Evolutionary conservation across 2,329 filamentous ascomycete genomes (phyloP).

Genomic region (Apiospora aurea): DNA sequence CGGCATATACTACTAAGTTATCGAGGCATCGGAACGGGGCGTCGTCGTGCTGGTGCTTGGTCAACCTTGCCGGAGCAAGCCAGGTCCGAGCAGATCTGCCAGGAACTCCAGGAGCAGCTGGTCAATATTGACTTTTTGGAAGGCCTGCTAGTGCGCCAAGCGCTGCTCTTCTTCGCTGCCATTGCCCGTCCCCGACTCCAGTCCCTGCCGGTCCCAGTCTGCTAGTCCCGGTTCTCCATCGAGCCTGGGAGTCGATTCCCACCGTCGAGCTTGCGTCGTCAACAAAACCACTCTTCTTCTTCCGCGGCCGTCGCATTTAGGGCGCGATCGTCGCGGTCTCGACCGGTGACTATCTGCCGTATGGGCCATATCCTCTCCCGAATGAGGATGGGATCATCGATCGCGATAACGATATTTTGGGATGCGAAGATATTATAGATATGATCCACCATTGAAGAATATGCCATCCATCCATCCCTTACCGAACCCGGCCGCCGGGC

Average conservation of each 20-base stretch:
- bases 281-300: neutral
- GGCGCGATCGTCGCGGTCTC: slow-evolving; percentile 15
- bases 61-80: neutral
- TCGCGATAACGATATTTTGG: slow-evolving; percentile 14
- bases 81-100: neutral
- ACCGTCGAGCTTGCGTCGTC: neutral
- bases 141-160: slow-evolving; percentile 13
- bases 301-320: slow-evolving; percentile 6
- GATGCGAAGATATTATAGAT: neutral
- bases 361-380: slow-evolving; percentile 4
- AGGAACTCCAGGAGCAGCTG: neutral
- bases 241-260: neutral
- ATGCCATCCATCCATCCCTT: neutral
- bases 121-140: slow-evolving; percentile 12
- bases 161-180: neutral
- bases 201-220: neutral
- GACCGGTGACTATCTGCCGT: neutral
- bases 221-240: neutral
- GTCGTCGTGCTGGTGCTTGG: neutral
- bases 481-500: neutral
- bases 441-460: slow-evolving; percentile 10
- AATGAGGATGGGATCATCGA: slow-evolving; percentile 14
- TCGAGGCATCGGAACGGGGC: slow-evolving; percentile 4
- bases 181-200: neutral
- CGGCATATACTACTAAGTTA: neutral